Conservation (phyloP, 495 filamentous ascomycete genomes). For the Poronia punctata region DNA sequence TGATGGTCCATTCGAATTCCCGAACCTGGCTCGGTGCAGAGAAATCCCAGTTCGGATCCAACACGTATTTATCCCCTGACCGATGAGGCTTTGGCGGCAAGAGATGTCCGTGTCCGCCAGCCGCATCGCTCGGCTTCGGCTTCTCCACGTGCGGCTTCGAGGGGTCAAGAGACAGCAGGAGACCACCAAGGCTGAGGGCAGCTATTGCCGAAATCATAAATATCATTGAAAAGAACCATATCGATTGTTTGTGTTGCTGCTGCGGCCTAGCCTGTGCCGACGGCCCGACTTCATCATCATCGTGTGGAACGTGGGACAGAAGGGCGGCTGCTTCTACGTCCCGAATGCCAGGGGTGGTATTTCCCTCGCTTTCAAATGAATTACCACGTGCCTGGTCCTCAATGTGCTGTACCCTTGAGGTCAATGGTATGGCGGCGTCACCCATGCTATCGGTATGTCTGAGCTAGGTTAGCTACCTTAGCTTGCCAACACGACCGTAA, state of each 20-base stretch:
- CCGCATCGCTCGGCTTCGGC: no score
- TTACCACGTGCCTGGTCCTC: no score
- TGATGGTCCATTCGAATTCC: constrained; percentile 43
- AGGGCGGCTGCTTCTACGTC: no score
- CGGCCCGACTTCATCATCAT: neutral
- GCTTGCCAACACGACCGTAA: no score
- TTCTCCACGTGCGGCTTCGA: no score
- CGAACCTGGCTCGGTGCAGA: constrained; percentile 30
- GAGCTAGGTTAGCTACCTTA: no score
- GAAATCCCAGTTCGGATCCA: constrained; percentile 43
- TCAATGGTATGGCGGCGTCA: no score
- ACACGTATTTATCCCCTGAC: constrained; percentile 24
- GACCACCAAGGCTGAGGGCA: neutral
- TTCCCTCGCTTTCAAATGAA: no score
- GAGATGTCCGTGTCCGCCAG: neutral
- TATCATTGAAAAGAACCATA: neutral
- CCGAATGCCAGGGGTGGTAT: no score
- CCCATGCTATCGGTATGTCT: no score
- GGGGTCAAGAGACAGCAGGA: constrained; percentile 6
- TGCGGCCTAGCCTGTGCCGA: neutral
- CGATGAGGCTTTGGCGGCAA: neutral
- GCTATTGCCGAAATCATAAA: neutral
- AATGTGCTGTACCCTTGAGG: no score
- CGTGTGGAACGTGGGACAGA: neutral
- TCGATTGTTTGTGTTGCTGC: neutral